phyloP scores from a whole-genome alignment of 768 basidiomycete species.

The Suillus spraguei region DNA sequence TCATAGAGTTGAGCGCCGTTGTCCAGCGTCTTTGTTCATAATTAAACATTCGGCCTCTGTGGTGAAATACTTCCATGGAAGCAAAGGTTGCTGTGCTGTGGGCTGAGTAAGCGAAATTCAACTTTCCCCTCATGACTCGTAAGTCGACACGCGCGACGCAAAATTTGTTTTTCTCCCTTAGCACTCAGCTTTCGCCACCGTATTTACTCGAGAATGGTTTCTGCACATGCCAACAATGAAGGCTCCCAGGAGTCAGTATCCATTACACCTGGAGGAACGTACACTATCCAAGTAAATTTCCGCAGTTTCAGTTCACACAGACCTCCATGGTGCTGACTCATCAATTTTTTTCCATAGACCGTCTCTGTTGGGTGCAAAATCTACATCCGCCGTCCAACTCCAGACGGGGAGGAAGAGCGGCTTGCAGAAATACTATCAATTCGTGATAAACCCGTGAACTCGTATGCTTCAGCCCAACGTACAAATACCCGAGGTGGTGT shows the following conservation, averaged over 20 bases:
- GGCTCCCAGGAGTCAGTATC: constrained; percentile 54
- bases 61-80: constrained; percentile 4
- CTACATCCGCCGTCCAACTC: constrained; percentile 80
- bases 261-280: constrained; percentile 74
- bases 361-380: constrained; percentile 95
- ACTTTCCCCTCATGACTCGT: constrained; percentile 5
- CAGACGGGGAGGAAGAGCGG: constrained; percentile 83
- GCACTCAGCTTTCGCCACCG: background rate
- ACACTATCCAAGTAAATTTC: constrained; percentile 64
- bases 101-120: constrained; percentile 9
- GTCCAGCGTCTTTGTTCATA: background rate
- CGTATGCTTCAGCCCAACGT: constrained; percentile 48
- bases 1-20: background rate
- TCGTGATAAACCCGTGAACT: constrained; percentile 77
- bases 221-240: constrained; percentile 34
- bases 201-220: constrained; percentile 28
- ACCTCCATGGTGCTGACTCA: constrained; percentile 35
- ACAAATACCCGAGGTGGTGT: constrained; percentile 40
- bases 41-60: background rate
- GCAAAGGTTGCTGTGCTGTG: constrained; percentile 6
- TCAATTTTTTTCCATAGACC: constrained; percentile 50
- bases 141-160: constrained; percentile 7
- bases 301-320: constrained; percentile 28
- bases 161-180: constrained; percentile 1
- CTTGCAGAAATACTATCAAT: constrained; percentile 96